phyloP scores from a whole-genome alignment of 2,329 filamentous ascomycete genomes.

The Paraconiothyrium brasiliense region DNA sequence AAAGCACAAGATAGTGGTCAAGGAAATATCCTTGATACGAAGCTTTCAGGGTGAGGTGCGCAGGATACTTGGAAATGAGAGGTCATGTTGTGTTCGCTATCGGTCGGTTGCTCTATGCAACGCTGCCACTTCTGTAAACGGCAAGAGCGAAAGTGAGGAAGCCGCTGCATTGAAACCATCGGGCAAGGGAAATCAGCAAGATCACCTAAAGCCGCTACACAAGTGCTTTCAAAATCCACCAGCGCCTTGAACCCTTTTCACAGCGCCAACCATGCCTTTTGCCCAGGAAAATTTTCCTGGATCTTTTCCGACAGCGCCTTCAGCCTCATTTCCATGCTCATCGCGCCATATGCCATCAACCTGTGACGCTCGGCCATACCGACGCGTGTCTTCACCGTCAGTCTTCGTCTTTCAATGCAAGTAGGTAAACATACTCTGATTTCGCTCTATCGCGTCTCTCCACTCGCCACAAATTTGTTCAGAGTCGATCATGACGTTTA shows the following conservation, averaged over 20 bases:
- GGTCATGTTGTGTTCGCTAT: background rate
- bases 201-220: background rate
- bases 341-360: slow-evolving; percentile 72
- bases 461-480: slow-evolving; percentile 67
- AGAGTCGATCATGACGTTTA: slow-evolving; percentile 79
- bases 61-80: background rate
- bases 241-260: slow-evolving; percentile 66
- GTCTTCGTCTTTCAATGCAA: background rate
- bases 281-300: slow-evolving; percentile 67
- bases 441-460: slow-evolving; percentile 68
- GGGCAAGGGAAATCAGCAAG: background rate
- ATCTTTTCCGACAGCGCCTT: slow-evolving; percentile 55
- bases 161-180: background rate
- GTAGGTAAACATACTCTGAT: slow-evolving; percentile 60
- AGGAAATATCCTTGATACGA: background rate
- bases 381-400: slow-evolving; percentile 58
- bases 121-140: background rate
- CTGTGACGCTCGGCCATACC: slow-evolving; percentile 63
- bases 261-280: slow-evolving; percentile 65
- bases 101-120: background rate
- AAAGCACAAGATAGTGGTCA: background rate
- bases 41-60: background rate
- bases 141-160: background rate
- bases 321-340: slow-evolving; percentile 50
- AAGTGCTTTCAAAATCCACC: slow-evolving; percentile 60